A percentile compares a stretch with the other conserved stretches of the same genome.
These are phyloP conservation scores for Hortaea sp. DNA, from an alignment of 2,329 filamentous ascomycete species.

Conservation along the genomic window DNA sequence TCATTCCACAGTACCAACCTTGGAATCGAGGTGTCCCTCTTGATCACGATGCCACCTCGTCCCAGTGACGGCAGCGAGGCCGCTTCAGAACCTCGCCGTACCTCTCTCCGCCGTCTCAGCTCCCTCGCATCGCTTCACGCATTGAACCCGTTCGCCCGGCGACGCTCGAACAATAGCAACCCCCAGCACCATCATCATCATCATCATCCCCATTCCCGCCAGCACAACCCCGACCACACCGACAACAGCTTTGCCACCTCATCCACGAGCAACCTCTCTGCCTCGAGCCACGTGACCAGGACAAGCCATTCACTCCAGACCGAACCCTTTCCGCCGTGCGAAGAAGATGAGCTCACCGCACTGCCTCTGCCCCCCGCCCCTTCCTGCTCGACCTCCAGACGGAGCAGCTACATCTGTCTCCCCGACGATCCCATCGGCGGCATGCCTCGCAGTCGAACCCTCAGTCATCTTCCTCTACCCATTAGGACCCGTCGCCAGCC, in stretches of 20 bases:
- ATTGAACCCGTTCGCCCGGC: slow-evolving; percentile 25
- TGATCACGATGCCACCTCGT: no score
- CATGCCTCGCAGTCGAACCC: slow-evolving; percentile 26
- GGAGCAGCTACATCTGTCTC: slow-evolving; percentile 23
- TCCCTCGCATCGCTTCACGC: slow-evolving; percentile 24
- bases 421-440: slow-evolving; percentile 23
- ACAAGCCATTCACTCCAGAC: slow-evolving; percentile 2
- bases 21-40: no score
- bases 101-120: slow-evolving; percentile 20
- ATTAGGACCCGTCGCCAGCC: slow-evolving; percentile 13
- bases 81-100: slow-evolving; percentile 7
- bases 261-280: slow-evolving; percentile 11
- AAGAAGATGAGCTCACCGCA: slow-evolving; percentile 4
- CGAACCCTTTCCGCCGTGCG: slow-evolving; percentile 1
- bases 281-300: slow-evolving; percentile 2
- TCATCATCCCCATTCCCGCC: slow-evolving; percentile 1
- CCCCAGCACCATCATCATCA: slow-evolving; percentile 5
- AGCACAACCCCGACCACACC: not conserved
- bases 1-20: no score
- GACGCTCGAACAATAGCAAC: slow-evolving; percentile 19
- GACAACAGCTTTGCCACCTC: slow-evolving; percentile 17
- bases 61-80: no score
- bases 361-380: slow-evolving; percentile 3
- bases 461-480: slow-evolving; percentile 26
- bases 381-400: slow-evolving; percentile 8